These are phyloP conservation scores for Omphalotus olearius DNA, from an alignment of 1,284 basidiomycete species.

Conservation along the genomic window DNA sequence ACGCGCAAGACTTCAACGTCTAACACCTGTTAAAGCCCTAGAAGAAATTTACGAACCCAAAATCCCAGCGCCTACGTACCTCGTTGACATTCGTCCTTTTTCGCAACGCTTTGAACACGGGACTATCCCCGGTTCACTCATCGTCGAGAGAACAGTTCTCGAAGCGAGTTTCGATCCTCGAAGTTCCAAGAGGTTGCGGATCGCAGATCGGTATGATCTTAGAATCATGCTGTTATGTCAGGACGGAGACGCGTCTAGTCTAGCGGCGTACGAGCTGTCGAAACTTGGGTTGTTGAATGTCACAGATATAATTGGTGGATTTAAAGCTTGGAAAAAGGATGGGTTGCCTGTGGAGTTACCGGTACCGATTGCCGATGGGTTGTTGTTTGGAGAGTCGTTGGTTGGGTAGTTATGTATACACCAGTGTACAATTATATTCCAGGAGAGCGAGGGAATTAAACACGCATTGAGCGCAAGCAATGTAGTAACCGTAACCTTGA, in stretches of 20 bases:
- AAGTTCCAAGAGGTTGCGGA: slow-evolving; percentile 42
- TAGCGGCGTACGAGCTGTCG: slow-evolving; percentile 64
- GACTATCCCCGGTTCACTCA: slow-evolving; percentile 54
- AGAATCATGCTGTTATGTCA: slow-evolving; percentile 68
- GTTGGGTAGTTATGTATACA: background rate
- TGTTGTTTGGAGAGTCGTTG: background rate
- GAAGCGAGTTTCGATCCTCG: slow-evolving; percentile 75
- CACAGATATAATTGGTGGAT: slow-evolving; percentile 73
- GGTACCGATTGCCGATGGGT: background rate
- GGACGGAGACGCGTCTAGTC: slow-evolving; percentile 64
- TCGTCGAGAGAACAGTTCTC: slow-evolving; percentile 68
- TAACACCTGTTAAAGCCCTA: slow-evolving; percentile 57
- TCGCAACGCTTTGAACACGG: slow-evolving; percentile 53
- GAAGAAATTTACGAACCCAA: slow-evolving; percentile 50
- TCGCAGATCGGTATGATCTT: slow-evolving; percentile 69
- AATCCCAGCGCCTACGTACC: slow-evolving; percentile 53
- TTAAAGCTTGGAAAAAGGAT: slow-evolving; percentile 61
- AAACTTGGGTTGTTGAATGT: slow-evolving; percentile 65
- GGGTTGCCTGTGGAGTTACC: slow-evolving; percentile 43
- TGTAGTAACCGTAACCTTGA: too few relatives aligned
- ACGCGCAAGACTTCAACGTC: slow-evolving; percentile 56
- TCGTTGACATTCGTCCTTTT: slow-evolving; percentile 71
- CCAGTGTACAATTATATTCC: too few relatives aligned
- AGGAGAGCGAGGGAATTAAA: too few relatives aligned
- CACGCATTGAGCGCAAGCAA: too few relatives aligned